These are phyloP conservation scores for Fusarium falciforme DNA, from an alignment of 2,329 filamentous ascomycete species.

Conservation along the genomic window DNA sequence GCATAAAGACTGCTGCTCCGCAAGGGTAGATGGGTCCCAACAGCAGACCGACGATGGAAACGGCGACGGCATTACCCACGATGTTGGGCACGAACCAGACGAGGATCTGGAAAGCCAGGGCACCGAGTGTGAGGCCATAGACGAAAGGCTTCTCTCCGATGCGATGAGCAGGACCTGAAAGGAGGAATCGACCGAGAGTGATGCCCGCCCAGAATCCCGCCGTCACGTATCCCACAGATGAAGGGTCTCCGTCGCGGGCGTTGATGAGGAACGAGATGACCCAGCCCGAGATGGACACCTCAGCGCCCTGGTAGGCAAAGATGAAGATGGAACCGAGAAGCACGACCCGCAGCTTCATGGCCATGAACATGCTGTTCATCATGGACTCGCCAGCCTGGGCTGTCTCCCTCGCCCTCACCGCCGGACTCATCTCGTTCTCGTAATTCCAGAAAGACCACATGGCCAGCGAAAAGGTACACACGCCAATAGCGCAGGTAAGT, in stretches of 20 bases:
- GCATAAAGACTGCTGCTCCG: constrained; percentile 71
- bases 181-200: constrained; percentile 78
- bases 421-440: constrained; percentile 66
- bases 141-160: constrained; percentile 80
- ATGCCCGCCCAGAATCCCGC: constrained; percentile 79
- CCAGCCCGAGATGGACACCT: constrained; percentile 88
- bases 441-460: constrained; percentile 78
- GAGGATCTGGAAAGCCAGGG: constrained; percentile 77
- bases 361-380: constrained; percentile 58
- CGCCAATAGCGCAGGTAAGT: constrained; percentile 68
- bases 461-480: constrained; percentile 67
- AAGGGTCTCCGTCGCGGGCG: constrained; percentile 75
- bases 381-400: constrained; percentile 38
- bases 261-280: constrained; percentile 86
- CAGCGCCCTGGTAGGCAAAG: constrained; percentile 87
- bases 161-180: constrained; percentile 73
- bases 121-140: constrained; percentile 69
- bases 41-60: constrained; percentile 77
- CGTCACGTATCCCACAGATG: constrained; percentile 82
- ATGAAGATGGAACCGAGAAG: constrained; percentile 83
- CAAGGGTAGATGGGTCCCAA: constrained; percentile 86
- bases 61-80: constrained; percentile 74
- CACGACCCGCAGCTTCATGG: constrained; percentile 67
- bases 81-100: constrained; percentile 84
- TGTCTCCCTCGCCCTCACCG: constrained; percentile 49